These are phyloP conservation scores for Thalassiosira profunda DNA, from an alignment of 108 stramenopile genomes.

Conservation along the genomic window DNA sequence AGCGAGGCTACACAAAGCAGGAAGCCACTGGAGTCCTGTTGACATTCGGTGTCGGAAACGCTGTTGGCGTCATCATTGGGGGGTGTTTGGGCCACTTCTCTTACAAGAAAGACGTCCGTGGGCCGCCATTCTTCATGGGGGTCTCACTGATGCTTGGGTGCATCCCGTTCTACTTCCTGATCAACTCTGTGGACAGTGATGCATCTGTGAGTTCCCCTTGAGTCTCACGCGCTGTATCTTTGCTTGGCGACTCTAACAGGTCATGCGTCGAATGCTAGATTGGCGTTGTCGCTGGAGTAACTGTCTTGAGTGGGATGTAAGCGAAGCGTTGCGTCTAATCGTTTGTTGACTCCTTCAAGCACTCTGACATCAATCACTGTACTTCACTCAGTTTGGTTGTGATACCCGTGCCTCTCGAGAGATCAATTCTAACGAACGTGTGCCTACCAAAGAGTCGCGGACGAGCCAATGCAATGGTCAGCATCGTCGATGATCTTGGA, in stretches of 20 bases:
- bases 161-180: conserved; percentile 49
- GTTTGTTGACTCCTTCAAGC: not conserved
- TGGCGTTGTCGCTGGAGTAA: conserved; percentile 11
- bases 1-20: conserved; percentile 52
- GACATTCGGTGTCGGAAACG: conserved; percentile 58
- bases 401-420: conserved; percentile 53
- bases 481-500: conserved; percentile 61
- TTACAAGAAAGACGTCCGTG: conserved; percentile 45
- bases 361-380: not conserved
- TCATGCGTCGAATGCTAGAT: conserved; percentile 13
- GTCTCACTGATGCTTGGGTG: conserved; percentile 33
- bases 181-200: conserved; percentile 31
- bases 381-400: no score
- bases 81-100: conserved; percentile 35
- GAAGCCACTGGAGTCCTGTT: conserved; percentile 45
- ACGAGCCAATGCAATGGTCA: conserved; percentile 48
- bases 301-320: conserved; percentile 30
- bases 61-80: conserved; percentile 44
- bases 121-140: conserved; percentile 49
- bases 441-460: conserved; percentile 49
- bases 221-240: no score
- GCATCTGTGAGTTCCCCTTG: no score
- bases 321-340: no score
- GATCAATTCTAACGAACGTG: conserved; percentile 59
- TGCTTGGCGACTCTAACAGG: no score